These are phyloP conservation scores for Leishmania gerbilli DNA, from an alignment of 208 protist species.

Conservation along the genomic window DNA sequence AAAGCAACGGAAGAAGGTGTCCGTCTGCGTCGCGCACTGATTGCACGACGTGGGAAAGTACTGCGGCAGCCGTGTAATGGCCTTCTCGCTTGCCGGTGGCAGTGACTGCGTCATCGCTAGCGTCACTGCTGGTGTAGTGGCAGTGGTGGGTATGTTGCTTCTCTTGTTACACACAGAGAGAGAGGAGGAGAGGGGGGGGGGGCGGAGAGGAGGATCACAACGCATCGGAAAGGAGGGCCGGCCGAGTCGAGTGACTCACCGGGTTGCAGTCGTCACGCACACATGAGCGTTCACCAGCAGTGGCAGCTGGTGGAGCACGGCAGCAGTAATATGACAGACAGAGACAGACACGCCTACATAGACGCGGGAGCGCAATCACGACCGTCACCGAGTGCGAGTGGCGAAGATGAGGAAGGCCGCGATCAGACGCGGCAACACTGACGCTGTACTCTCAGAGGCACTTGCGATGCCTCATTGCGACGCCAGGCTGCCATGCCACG, in stretches of 20 bases:
- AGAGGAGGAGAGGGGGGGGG: not conserved
- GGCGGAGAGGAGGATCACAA: not conserved
- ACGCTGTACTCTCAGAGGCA: not conserved
- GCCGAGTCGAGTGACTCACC: not conserved
- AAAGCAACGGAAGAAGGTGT: conserved; percentile 78
- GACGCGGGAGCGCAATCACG: not conserved
- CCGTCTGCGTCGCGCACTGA: conserved; percentile 46
- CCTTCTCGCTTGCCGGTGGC: conserved; percentile 7
- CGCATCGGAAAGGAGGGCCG: not conserved
- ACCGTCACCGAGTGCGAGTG: not conserved
- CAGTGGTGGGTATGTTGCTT: not conserved
- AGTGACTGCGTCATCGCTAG: conserved; percentile 6
- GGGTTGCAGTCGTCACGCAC: not conserved
- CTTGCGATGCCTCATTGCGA: not conserved
- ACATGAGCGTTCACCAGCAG: not conserved
- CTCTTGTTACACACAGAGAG: not conserved
- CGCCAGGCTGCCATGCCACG: not conserved
- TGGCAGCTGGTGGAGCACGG: not conserved
- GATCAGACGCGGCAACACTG: not conserved
- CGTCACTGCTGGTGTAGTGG: not conserved
- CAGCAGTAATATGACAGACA: not conserved
- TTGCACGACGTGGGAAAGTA: conserved; percentile 79
- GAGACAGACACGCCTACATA: not conserved
- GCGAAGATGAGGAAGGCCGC: not conserved
- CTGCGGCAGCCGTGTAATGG: conserved; percentile 46